Base-by-base conservation (phyloP, 2,329 filamentous ascomycete species). In the Fusarium anthophilum region DNA sequence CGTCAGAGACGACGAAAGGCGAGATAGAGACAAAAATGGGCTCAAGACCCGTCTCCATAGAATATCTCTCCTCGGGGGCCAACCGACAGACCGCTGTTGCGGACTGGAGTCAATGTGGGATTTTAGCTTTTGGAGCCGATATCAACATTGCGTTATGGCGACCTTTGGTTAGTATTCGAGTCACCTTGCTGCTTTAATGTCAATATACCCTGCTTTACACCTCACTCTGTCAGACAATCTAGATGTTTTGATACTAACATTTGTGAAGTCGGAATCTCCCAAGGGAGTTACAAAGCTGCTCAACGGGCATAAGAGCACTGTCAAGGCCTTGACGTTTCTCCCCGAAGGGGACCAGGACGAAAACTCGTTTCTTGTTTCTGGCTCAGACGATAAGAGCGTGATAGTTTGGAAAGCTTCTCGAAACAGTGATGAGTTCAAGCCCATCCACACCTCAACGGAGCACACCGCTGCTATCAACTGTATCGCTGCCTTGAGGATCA, bases 81-180 rank as follows among this genome's bases (percentile, higher is more conserved):
- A 99, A 98, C 82, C 89, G 96, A 77, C 94, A 98, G 79, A 93
- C 96, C 24, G 91, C 92, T 22, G 93, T 94, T 35, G 95, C 96
- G 35, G 96, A 98, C 84, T 99, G 96, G 96, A 91, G 93, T 80
- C 80, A 84, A 26, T 84, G 88, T 72, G 93, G 93, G 15, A 81
- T 95, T 50, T 86, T 99, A 61, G 96, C 95, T 37, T 99, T 94
- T 84, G 96, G 96, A 38, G 92, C 95, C 14, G 94, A 97, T 82
- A 91, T 92, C 76, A 96, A 96, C 83, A 89, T 99, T 77, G 96
- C 95, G 48, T 81, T 98, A 45, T 99, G 96, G 96, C 87, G 91
- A 80, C 95, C 95, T 63, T 83, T 88, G 80, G 94, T 95, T 87
- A 83, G 91, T 84, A 67, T 55, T 20, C 51, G 65, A 73, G 64